Conservation (phyloP, 176 grass and related monocot genomes). For the Elaeis guineensis region DNA sequence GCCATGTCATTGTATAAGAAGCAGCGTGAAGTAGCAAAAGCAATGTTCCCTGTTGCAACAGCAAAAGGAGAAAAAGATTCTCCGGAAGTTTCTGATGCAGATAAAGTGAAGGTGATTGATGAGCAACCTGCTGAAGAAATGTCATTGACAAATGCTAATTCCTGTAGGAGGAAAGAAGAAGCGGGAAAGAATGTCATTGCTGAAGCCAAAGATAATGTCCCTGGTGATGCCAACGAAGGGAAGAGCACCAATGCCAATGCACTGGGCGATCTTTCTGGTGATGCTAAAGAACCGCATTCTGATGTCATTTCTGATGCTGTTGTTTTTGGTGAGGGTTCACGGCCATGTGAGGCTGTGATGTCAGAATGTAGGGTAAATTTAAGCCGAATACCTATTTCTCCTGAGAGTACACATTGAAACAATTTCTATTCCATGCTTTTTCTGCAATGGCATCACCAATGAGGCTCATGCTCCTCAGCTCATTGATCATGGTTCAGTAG, state of each 20-base stretch:
- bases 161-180: background rate
- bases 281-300: constrained; percentile 3
- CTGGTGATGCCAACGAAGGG: background rate
- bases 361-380: constrained; percentile 27
- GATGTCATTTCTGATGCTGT: constrained; percentile 11
- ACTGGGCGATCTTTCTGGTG: background rate
- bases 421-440: constrained; percentile 7
- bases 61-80: constrained; percentile 6
- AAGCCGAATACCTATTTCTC: constrained; percentile 35
- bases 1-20: constrained; percentile 25
- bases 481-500: too few species aligned
- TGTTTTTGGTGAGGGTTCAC: constrained; percentile 17
- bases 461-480: too few species aligned
- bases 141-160: background rate
- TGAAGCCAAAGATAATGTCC: background rate
- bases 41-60: constrained; percentile 2
- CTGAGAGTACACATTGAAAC: constrained; percentile 28
- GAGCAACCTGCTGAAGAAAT: background rate
- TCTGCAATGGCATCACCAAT: too few species aligned
- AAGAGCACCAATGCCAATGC: background rate
- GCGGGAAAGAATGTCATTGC: background rate
- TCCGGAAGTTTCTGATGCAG: constrained; percentile 7
- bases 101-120: constrained; percentile 2
- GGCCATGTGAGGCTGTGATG: constrained; percentile 18
- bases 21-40: constrained; percentile 9